These are phyloP conservation scores for Piromyces sp. DNA, from an alignment of 192 early-diverging fungal genomes.

Conservation along the genomic window DNA sequence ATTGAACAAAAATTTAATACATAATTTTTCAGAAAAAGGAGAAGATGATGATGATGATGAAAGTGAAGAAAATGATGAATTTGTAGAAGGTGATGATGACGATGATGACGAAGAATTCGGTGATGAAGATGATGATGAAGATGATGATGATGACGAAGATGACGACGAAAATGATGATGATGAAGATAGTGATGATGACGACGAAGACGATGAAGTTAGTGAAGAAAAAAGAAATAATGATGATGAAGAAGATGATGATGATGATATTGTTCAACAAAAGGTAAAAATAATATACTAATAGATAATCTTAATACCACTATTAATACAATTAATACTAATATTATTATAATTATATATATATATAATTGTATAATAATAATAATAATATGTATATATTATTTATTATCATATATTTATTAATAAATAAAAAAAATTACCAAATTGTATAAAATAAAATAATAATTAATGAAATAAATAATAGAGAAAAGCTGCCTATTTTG, in stretches of 20 bases:
- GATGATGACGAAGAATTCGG: slow-evolving; percentile 15
- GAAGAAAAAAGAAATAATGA: slow-evolving; percentile 4
- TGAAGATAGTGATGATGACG: not conserved
- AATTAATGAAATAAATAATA: slow-evolving; percentile 1
- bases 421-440: no score
- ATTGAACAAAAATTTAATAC: no score
- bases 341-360: not conserved
- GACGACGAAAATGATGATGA: not conserved
- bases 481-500: slow-evolving; percentile 29
- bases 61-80: slow-evolving; percentile 14
- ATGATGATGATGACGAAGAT: slow-evolving; percentile 13
- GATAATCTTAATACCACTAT: no score
- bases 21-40: slow-evolving; percentile 10
- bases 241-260: slow-evolving; percentile 3
- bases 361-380: not conserved
- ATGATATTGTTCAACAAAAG: slow-evolving; percentile 11
- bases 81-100: slow-evolving; percentile 22
- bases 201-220: slow-evolving; percentile 10
- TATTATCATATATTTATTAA: no score
- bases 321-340: no score
- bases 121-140: no score
- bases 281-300: slow-evolving; percentile 2
- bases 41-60: slow-evolving; percentile 21
- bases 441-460: no score
- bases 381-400: no score